phyloP scores from a whole-genome alignment of 2,329 filamentous ascomycete species.

The Aspergillus sp. region DNA sequence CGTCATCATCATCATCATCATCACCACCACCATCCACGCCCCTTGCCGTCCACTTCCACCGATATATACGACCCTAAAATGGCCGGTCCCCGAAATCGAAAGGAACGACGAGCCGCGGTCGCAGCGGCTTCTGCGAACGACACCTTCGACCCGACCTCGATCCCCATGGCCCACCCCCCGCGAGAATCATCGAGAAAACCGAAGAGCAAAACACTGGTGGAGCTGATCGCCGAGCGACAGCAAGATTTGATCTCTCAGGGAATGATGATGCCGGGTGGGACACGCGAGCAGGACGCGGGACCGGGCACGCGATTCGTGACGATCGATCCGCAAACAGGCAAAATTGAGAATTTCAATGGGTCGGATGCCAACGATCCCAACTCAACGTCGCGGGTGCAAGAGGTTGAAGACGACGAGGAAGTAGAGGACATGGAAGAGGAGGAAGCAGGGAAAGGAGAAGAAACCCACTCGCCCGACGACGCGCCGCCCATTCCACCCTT shows the following conservation, averaged over 20 bases:
- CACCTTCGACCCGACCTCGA: constrained; percentile 31
- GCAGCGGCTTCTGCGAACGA: constrained; percentile 11
- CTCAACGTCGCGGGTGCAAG: neutral
- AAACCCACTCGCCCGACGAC: constrained; percentile 1
- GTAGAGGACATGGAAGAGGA: neutral
- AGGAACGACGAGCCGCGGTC: constrained; percentile 39
- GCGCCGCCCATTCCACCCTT: constrained; percentile 35
- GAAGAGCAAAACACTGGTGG: constrained; percentile 41
- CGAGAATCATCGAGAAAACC: constrained; percentile 13
- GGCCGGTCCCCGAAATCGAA: constrained; percentile 37
- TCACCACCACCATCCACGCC: no score
- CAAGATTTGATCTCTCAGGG: constrained; percentile 26
- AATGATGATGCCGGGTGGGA: constrained; percentile 6
- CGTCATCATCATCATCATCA: no score
- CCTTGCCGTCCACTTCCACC: neutral
- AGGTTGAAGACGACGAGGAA: neutral
- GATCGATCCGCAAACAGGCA: constrained; percentile 26
- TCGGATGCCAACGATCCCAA: constrained; percentile 6
- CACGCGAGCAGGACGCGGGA: neutral
- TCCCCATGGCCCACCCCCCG: constrained; percentile 33
- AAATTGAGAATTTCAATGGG: constrained; percentile 24
- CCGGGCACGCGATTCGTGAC: constrained; percentile 33
- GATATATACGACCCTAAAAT: constrained; percentile 14
- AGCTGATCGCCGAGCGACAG: constrained; percentile 47
- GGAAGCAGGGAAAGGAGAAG: neutral